These are phyloP conservation scores for Isatis lusitanica DNA, from an alignment of 441 rosid genomes.

Conservation along the genomic window DNA sequence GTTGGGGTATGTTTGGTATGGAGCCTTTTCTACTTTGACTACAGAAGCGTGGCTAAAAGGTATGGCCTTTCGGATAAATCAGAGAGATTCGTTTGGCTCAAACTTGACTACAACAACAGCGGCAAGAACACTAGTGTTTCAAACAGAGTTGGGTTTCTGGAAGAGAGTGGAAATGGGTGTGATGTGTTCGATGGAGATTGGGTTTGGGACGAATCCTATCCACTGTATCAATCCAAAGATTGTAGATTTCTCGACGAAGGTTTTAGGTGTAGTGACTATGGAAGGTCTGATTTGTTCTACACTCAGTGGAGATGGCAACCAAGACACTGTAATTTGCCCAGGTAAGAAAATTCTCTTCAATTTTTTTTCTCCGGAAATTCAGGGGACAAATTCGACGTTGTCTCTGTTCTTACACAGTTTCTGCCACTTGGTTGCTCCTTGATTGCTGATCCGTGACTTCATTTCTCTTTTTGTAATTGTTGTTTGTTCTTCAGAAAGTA, in stretches of 20 bases:
- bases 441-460: not conserved
- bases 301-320: slow-evolving; percentile 99
- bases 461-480: not conserved
- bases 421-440: slow-evolving; percentile 17
- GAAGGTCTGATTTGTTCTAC: slow-evolving; percentile 83
- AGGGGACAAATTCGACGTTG: not conserved
- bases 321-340: slow-evolving; percentile 75
- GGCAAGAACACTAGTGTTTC: not conserved
- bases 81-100: slow-evolving; percentile 61
- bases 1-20: slow-evolving; percentile 55
- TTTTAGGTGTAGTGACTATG: slow-evolving; percentile 82
- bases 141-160: slow-evolving; percentile 56
- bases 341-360: slow-evolving; percentile 36
- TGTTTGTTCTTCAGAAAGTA: not conserved
- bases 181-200: slow-evolving; percentile 92
- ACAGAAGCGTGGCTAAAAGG: slow-evolving; percentile 48
- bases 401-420: slow-evolving; percentile 25
- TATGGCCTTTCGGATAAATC: slow-evolving; percentile 46
- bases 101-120: slow-evolving; percentile 28
- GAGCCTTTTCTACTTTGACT: slow-evolving; percentile 75
- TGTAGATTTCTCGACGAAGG: slow-evolving; percentile 80
- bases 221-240: slow-evolving; percentile 78
- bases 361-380: not conserved
- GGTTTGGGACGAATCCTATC: slow-evolving; percentile 92
- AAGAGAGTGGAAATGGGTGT: slow-evolving; percentile 55